Evolutionary conservation across 106 monocot genomes (phyloP).

Genomic region (Posidonia australis): DNA sequence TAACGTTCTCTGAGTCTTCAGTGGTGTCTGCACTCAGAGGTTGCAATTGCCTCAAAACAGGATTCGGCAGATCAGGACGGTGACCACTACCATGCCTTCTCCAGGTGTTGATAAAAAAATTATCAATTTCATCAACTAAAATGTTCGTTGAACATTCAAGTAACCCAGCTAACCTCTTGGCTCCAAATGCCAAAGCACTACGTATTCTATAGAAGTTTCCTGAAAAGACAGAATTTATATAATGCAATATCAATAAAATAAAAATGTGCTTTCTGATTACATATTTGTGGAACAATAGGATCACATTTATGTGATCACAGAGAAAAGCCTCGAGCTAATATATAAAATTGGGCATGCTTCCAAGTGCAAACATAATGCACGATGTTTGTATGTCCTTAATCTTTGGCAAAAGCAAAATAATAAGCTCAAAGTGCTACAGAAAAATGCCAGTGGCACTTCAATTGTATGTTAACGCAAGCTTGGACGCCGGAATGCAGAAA

Average conservation of each 20-base stretch:
- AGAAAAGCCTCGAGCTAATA: background rate
- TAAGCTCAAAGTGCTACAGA: no score
- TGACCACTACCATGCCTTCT: constrained; percentile 51
- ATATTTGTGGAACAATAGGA: background rate
- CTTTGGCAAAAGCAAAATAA: no score
- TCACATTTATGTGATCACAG: background rate
- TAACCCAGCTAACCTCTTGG: constrained; percentile 51
- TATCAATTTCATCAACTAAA: constrained; percentile 47
- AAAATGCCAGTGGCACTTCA: no score
- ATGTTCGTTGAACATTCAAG: constrained; percentile 55
- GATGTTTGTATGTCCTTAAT: background rate
- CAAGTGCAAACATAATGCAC: background rate
- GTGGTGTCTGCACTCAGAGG: constrained; percentile 7
- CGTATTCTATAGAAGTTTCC: constrained; percentile 73
- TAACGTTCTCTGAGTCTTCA: constrained; percentile 15
- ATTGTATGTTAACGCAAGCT: no score
- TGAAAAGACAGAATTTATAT: constrained; percentile 17
- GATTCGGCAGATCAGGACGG: constrained; percentile 49
- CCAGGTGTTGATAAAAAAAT: constrained; percentile 80
- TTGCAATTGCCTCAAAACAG: constrained; percentile 7
- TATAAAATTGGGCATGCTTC: background rate
- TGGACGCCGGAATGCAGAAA: no score
- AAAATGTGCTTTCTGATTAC: background rate
- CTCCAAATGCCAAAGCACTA: constrained; percentile 81
- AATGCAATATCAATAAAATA: background rate